Percentiles rank a stretch among this genome's conserved stretches.
phyloP scores from a whole-genome alignment of 2,329 filamentous ascomycete genomes.

The Ophiosphaerella herpotricha region DNA sequence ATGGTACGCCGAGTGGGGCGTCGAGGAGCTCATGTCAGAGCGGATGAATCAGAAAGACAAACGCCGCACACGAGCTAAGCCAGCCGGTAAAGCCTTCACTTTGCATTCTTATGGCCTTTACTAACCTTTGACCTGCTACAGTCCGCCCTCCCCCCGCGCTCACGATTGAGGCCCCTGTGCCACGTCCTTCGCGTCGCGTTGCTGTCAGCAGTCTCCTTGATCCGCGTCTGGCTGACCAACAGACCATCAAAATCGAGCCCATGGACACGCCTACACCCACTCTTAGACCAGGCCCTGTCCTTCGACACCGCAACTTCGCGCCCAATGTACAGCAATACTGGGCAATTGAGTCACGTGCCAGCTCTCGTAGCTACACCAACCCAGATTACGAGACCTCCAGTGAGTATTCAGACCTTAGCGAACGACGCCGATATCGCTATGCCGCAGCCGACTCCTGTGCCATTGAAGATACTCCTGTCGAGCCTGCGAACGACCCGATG shows the following conservation, averaged over 20 bases:
- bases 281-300: slow-evolving; percentile 31
- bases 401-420: slow-evolving; percentile 43
- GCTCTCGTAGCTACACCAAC: slow-evolving; percentile 44
- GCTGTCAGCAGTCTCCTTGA: slow-evolving; percentile 37
- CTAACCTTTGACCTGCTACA: slow-evolving; percentile 28
- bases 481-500: slow-evolving; percentile 25
- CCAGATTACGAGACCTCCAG: slow-evolving; percentile 45
- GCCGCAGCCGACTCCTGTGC: slow-evolving; percentile 33
- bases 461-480: slow-evolving; percentile 36
- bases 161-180: slow-evolving; percentile 31
- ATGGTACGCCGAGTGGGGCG: slow-evolving; percentile 76
- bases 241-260: slow-evolving; percentile 42
- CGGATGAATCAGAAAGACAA: slow-evolving; percentile 76
- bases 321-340: slow-evolving; percentile 48
- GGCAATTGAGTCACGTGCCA: slow-evolving; percentile 40
- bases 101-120: slow-evolving; percentile 3
- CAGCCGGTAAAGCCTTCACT: slow-evolving; percentile 31
- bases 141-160: slow-evolving; percentile 27
- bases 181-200: slow-evolving; percentile 30
- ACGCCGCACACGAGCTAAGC: slow-evolving; percentile 57
- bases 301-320: slow-evolving; percentile 39
- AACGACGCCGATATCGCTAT: slow-evolving; percentile 31
- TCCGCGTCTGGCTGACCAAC: slow-evolving; percentile 44
- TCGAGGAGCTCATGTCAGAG: slow-evolving; percentile 76
- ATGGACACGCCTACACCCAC: slow-evolving; percentile 34